A percentile compares a stretch with the other conserved stretches of the same genome.
These are phyloP conservation scores for Leishmania lainsoni DNA, from an alignment of 208 protist genomes.

Conservation along the genomic window DNA sequence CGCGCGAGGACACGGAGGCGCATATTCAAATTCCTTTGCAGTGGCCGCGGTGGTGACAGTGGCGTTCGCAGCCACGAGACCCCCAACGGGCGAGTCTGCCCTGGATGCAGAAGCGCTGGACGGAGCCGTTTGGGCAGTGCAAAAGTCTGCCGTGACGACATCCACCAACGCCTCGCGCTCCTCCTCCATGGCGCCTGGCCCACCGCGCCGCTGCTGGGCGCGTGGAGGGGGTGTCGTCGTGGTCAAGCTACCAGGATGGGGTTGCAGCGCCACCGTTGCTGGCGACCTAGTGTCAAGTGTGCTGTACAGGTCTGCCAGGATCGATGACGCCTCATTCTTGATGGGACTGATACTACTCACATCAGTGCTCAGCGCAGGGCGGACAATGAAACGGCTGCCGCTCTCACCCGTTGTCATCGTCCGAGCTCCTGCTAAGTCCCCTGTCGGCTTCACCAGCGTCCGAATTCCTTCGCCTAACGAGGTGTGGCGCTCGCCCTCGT, in stretches of 20 bases:
- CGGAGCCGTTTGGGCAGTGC: constrained; percentile 18
- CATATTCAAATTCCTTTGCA: not conserved
- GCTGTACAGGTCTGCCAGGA: constrained; percentile 41
- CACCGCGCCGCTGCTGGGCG: not conserved
- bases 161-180: not conserved
- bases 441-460: not conserved
- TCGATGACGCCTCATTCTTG: constrained; percentile 40
- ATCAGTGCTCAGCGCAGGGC: constrained; percentile 24
- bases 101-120: not conserved
- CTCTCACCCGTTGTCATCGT: not conserved
- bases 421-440: not conserved
- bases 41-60: not conserved
- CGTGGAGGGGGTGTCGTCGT: not conserved
- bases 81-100: not conserved
- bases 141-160: constrained; percentile 7
- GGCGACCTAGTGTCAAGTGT: constrained; percentile 7
- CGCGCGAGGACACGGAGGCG: too few relatives aligned
- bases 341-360: constrained; percentile 56
- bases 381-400: constrained; percentile 4
- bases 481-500: not conserved
- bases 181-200: not conserved
- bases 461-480: not conserved
- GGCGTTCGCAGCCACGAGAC: not conserved
- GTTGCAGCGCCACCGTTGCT: not conserved
- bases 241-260: not conserved